Evolutionary conservation across 768 basidiomycete species (phyloP), one percentile per base, ranked within the genome.

Genomic region (Tulasnella calospora): DNA sequence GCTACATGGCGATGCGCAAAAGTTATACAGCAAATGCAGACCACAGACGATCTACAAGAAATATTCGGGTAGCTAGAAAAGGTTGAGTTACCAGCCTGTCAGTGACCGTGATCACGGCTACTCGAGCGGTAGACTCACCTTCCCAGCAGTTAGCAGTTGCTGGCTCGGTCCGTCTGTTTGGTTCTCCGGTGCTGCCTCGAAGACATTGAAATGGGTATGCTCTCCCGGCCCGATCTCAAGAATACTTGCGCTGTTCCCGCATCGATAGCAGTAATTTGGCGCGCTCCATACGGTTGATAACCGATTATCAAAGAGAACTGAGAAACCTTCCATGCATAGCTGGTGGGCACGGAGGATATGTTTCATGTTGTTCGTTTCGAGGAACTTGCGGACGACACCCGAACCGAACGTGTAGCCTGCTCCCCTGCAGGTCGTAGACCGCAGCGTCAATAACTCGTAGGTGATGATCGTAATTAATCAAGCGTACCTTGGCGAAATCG

Each of bases 401-500:
- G 96, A 94, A 76, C 98, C 98, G 84, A 99, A 99, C 0, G 98
- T 99, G 85, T 99, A 99, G 6, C 98, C 98, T 1, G 98, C 98
- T 51, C 98, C 98, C 80, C 97, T 98, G 85, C 44, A 23, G 74
- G 23, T 76, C 38, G 19, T 4, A 33, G 46, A 10, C 30, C 7
- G 74, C 41, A 8, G 12, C 38, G 33, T 46, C 4, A 47, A 27
- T 40, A 72, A 0, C 27, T 15, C 1, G 27, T 38, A 38, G 19
- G 17, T 36, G 69, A 80, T 23, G 71, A 73, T 79, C 81, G 74
- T 80, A 70, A 57, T 73, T 35, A 44, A 55, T 78, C 17, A 85
- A 89, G 27, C 61, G 77, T 80, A 97, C 96, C 97, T 90, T 78
- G 97, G 97, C 79, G 96, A 98, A 85, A 99, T 99, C 38, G 98